Percentiles rank a stretch among this genome's conserved stretches.
These are phyloP conservation scores for Lentinula detonsa DNA, from an alignment of 768 basidiomycete species.

Conservation along the genomic window DNA sequence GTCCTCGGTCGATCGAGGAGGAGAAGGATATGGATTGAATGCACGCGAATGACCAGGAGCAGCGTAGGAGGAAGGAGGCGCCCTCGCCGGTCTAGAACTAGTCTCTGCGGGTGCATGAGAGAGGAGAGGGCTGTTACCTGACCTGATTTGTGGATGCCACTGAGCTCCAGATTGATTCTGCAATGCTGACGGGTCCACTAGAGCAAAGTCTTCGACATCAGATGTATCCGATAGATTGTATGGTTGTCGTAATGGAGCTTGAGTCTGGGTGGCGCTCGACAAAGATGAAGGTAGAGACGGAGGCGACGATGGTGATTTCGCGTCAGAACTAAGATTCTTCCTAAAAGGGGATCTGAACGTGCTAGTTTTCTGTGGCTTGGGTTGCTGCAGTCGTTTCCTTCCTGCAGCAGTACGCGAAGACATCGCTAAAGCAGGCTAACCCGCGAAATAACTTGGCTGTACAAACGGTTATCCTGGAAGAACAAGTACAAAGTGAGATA, in stretches of 20 bases:
- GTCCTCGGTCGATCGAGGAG: not conserved
- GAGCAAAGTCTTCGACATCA: not conserved
- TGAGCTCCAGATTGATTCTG: not conserved
- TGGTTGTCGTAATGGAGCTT: not conserved
- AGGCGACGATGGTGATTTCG: not conserved
- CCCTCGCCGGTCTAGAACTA: not conserved
- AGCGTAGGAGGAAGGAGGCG: not conserved
- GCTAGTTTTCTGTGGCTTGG: not conserved
- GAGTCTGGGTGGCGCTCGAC: not conserved
- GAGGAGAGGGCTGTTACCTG: not conserved
- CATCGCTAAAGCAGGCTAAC: not conserved
- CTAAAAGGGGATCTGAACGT: not conserved
- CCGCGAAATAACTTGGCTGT: not conserved
- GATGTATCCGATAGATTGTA: not conserved
- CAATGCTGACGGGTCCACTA: not conserved
- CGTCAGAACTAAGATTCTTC: not conserved
- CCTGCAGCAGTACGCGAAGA: slow-evolving; percentile 8
- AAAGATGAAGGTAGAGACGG: not conserved
- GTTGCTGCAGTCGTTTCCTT: slow-evolving; percentile 8
- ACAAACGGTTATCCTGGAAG: not conserved
- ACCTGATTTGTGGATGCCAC: not conserved
- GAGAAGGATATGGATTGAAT: not conserved
- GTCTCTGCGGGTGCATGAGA: not conserved
- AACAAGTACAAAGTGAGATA: not conserved
- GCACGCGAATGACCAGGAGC: not conserved